A percentile compares a stretch with the other conserved stretches of the same genome.
These are phyloP conservation scores for Schizophyllum amplum DNA, from an alignment of 1,284 basidiomycete genomes.

Conservation along the genomic window DNA sequence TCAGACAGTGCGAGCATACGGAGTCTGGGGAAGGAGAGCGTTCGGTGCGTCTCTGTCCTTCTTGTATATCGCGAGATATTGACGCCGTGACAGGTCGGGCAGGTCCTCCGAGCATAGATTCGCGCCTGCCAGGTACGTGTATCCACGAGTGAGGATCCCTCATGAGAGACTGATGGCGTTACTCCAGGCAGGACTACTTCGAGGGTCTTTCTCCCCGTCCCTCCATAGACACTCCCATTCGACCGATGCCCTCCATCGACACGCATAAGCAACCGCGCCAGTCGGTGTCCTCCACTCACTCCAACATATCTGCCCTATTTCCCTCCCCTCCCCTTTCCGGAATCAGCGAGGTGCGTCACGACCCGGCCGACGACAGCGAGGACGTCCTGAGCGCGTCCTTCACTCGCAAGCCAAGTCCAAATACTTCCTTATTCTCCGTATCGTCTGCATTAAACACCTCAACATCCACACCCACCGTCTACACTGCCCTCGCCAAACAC, in stretches of 20 bases:
- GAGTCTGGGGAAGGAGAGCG: not conserved
- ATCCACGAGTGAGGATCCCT: not conserved
- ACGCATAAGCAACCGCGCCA: too few species aligned
- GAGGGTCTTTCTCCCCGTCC: not conserved
- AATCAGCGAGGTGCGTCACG: not conserved
- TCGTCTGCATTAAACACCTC: not conserved
- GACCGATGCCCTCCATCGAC: not conserved
- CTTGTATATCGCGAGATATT: not conserved
- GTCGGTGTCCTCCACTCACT: not conserved
- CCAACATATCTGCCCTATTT: not conserved
- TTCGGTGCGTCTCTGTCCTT: not conserved
- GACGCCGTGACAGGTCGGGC: not conserved
- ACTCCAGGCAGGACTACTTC: not conserved
- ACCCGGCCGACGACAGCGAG: not conserved
- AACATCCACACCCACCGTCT: not conserved
- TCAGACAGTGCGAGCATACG: not conserved
- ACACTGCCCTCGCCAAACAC: not conserved
- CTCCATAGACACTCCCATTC: not conserved
- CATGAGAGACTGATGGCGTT: not conserved
- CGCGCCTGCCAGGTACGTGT: not conserved
- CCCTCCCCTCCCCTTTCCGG: not conserved
- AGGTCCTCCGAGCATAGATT: not conserved
- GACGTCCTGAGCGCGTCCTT: not conserved
- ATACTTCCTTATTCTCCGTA: not conserved
- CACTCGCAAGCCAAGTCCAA: not conserved